Evolutionary conservation across 352 stramenopile species (phyloP), one percentile per base, ranked within the genome.

Genomic region (Plasmopara muralis): DNA sequence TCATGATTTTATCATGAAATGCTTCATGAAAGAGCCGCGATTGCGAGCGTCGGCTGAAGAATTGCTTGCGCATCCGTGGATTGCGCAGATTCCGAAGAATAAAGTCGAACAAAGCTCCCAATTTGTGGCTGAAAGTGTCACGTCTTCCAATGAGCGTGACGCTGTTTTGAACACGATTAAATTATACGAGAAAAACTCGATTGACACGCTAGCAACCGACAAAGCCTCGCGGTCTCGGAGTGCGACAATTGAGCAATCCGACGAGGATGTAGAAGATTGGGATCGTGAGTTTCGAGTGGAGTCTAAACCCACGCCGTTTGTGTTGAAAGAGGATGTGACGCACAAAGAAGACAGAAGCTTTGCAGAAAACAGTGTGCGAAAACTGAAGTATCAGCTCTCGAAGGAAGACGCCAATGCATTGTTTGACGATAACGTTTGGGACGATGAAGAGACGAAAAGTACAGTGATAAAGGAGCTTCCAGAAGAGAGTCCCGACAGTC

Each of bases 1-100:
- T 15, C 76, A 94, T 31, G 87, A 96, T 53, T 97, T 97, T 30
- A 90, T 95, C 52, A 88, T 89, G 77, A 93, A 95, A 43, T 95
- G 85, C 37, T 93, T 94, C 57, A 92, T 95, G 80, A 96, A 97
- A 62, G 85, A 97, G 54, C 86, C 90, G 15, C 62, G 75, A 25
- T 63, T 96, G 30, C 72, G 87, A 44, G 69, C 66, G 28, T 93
- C 81, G 5, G 89, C 89, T 0, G 72, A 85, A 6, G 85, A 97
- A 49, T 74, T 97, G 41, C 67, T 97, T 4, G 48, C 50, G 31
- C 86, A 96, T 53, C 87, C 89, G 20, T 97, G 90, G 90, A 94
- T 97, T 47, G 72, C 78, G 4, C 82, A 91, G 49, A 93, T 93
- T 53, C 85, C 83, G 0, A 83, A 85, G 33, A 93, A 83, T 52